phyloP scores from a whole-genome alignment of 2,329 filamentous ascomycete species.

The Curvularia spicifera region DNA sequence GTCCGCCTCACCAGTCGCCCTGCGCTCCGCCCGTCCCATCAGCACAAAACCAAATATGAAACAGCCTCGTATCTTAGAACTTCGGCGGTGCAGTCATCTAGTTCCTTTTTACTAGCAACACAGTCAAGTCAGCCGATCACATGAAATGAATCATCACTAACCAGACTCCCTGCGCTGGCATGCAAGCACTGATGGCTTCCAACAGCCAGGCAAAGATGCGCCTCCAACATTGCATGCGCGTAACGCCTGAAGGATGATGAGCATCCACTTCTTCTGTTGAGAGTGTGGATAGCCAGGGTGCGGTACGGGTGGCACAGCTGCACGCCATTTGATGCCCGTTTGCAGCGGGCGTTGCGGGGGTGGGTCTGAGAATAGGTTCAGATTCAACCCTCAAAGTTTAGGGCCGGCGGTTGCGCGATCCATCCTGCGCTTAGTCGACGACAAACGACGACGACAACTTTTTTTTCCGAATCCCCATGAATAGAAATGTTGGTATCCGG shows the following conservation, averaged over 20 bases:
- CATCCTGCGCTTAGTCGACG: neutral
- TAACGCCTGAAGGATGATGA: constrained; percentile 8
- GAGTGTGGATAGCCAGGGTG: constrained; percentile 1
- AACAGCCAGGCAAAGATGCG: neutral
- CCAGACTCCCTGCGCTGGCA: no score
- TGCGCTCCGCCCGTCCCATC: constrained; percentile 4
- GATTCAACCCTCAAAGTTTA: neutral
- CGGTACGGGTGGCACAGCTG: constrained; percentile 14
- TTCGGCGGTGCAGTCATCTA: constrained; percentile 10
- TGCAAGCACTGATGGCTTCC: no score
- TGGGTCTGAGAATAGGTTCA: constrained; percentile 16
- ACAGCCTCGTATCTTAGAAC: constrained; percentile 14
- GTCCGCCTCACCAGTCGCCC: constrained; percentile 5
- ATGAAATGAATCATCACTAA: neutral
- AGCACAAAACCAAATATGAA: constrained; percentile 23
- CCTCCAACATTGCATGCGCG: constrained; percentile 21
- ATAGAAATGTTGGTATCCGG: constrained; percentile 1
- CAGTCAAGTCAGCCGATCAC: constrained; percentile 16
- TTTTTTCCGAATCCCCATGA: constrained; percentile 1
- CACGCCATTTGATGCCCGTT: constrained; percentile 21
- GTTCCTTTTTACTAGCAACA: neutral
- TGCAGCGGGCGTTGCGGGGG: constrained; percentile 9
- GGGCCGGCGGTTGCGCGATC: constrained; percentile 13
- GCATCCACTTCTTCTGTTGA: neutral
- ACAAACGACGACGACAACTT: no score